A percentile compares a stretch with the other conserved stretches of the same genome.
Conservation (phyloP, 2,329 filamentous ascomycete genomes). For the Colletotrichum phormii region DNA sequence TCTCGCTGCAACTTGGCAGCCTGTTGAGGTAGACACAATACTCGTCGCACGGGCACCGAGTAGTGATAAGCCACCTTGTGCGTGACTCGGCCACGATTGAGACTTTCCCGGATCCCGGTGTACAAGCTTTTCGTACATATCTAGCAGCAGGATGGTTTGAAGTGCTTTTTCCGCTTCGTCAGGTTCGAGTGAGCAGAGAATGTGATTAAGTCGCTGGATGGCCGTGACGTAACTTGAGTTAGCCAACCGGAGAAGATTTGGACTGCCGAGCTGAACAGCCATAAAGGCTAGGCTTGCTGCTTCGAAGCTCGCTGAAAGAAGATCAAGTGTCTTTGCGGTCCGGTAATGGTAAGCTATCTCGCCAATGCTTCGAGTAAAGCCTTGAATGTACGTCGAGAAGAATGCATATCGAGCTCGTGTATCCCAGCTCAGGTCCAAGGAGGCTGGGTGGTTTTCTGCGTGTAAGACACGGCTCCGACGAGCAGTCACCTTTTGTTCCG, state of each 20-base stretch:
- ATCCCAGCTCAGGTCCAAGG: slow-evolving; percentile 36
- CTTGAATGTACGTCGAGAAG: slow-evolving; percentile 40
- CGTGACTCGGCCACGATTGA: slow-evolving; percentile 39
- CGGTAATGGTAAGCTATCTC: slow-evolving; percentile 38
- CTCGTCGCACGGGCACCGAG: slow-evolving; percentile 14
- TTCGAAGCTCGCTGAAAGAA: slow-evolving; percentile 41
- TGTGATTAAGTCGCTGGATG: not conserved
- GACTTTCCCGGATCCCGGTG: slow-evolving; percentile 23
- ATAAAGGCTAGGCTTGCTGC: slow-evolving; percentile 42
- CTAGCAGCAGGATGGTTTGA: slow-evolving; percentile 42
- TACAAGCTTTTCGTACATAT: slow-evolving; percentile 44
- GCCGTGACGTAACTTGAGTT: slow-evolving; percentile 13
- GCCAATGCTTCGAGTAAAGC: slow-evolving; percentile 39
- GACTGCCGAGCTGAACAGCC: slow-evolving; percentile 22
- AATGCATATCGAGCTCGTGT: slow-evolving; percentile 40
- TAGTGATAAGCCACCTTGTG: slow-evolving; percentile 39
- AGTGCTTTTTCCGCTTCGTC: slow-evolving; percentile 36
- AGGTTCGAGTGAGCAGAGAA: not conserved
- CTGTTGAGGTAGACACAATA: slow-evolving; percentile 5
- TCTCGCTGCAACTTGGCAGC: slow-evolving; percentile 5
- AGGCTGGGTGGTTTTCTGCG: not conserved
- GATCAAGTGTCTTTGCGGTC: slow-evolving; percentile 11
- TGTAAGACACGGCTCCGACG: not conserved
- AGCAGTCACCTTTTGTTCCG: slow-evolving; percentile 32
- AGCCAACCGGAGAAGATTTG: slow-evolving; percentile 25